Conservation (phyloP, 495 filamentous ascomycete species). For the Tuber melanosporum region DNA sequence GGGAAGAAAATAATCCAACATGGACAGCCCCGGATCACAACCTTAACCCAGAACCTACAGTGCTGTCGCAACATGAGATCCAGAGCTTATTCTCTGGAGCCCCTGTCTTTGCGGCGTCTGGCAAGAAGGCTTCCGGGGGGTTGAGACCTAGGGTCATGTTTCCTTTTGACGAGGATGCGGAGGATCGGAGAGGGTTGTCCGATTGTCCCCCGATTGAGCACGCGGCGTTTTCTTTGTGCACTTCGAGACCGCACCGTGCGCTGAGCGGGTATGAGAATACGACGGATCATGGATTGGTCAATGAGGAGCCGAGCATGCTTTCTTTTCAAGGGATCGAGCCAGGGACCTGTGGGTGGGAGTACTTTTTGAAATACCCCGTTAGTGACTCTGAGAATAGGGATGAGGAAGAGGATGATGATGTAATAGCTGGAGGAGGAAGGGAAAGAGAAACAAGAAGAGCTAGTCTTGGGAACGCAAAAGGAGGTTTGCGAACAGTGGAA, state of each 20-base stretch:
- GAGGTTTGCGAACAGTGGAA: constrained; percentile 39
- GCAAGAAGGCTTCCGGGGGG: constrained; percentile 20
- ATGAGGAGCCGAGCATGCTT: constrained; percentile 39
- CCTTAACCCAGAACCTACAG: constrained; percentile 15
- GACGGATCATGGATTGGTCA: constrained; percentile 16
- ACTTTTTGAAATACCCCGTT: constrained; percentile 38
- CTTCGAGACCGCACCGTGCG: constrained; percentile 21
- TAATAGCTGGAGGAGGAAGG: constrained; percentile 25
- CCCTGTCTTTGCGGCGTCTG: constrained; percentile 26
- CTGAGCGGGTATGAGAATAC: constrained; percentile 27
- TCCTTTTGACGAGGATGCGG: constrained; percentile 31
- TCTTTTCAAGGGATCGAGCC: constrained; percentile 36
- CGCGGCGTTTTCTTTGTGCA: constrained; percentile 31
- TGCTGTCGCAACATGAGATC: constrained; percentile 15
- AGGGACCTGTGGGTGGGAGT: constrained; percentile 41
- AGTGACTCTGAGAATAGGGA: constrained; percentile 34
- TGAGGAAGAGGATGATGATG: constrained; percentile 25
- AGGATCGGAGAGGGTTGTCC: constrained; percentile 18
- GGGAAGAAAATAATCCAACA: constrained; percentile 10
- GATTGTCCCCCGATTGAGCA: constrained; percentile 35
- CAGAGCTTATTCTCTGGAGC: constrained; percentile 31
- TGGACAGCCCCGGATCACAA: constrained; percentile 11
- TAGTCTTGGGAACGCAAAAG: constrained; percentile 30
- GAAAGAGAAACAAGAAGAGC: constrained; percentile 31
- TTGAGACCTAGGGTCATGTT: constrained; percentile 32